phyloP scores from a whole-genome alignment of 73 alveolate species.

The Effrenium voratum region DNA sequence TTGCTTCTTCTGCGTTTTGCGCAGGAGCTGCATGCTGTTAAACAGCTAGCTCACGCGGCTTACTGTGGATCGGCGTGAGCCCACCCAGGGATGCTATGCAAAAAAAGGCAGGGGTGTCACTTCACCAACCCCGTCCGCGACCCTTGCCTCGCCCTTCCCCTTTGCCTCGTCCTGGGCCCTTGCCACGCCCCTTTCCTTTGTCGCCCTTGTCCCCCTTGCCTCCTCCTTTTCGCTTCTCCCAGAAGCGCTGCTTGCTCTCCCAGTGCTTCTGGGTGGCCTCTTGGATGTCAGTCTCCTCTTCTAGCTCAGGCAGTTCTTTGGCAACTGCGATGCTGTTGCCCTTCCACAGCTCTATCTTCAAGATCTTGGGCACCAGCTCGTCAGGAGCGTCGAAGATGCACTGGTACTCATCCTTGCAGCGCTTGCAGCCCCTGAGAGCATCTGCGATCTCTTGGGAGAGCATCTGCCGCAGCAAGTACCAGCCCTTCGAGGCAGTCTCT shows the following conservation, averaged over 20 bases:
- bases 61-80: no score
- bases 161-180: not conserved
- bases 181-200: not conserved
- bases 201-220: slow-evolving; percentile 26
- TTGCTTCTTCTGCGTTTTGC: no score
- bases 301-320: slow-evolving; percentile 59
- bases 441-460: slow-evolving; percentile 39
- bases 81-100: no score
- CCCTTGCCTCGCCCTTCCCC: slow-evolving; percentile 52
- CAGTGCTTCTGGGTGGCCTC: slow-evolving; percentile 67
- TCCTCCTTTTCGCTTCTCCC: slow-evolving; percentile 50
- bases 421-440: slow-evolving; percentile 68
- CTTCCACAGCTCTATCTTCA: slow-evolving; percentile 68
- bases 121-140: not conserved
- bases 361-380: slow-evolving; percentile 45
- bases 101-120: no score
- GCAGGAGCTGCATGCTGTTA: no score
- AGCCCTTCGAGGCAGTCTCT: slow-evolving; percentile 66
- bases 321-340: slow-evolving; percentile 78
- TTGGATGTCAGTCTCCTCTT: slow-evolving; percentile 53
- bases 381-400: slow-evolving; percentile 78
- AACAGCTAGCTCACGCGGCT: no score
- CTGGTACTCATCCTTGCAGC: slow-evolving; percentile 73
- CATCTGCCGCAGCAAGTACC: slow-evolving; percentile 88
- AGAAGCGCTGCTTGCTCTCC: slow-evolving; percentile 85